Conservation (phyloP, 2,329 filamentous ascomycete genomes). For the Immersiporthe knoxdaviesiana region DNA sequence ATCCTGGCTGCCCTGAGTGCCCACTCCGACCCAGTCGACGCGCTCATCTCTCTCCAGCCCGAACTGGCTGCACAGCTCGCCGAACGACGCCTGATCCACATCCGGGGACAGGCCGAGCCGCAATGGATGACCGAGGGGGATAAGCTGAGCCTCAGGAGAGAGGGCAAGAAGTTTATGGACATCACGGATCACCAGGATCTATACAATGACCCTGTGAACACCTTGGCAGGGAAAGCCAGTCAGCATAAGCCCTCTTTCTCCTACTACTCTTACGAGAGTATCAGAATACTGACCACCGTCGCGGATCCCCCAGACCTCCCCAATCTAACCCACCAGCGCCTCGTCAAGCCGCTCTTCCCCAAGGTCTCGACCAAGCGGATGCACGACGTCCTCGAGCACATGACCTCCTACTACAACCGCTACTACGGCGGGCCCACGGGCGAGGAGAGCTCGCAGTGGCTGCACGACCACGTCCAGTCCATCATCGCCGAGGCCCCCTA, state of each 20-base stretch:
- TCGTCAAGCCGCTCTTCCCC: conserved; percentile 59
- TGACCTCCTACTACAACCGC: conserved; percentile 63
- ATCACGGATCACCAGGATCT: conserved; percentile 66
- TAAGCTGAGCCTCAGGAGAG: conserved; percentile 69
- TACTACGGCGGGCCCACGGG: conserved; percentile 51
- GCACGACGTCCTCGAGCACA: conserved; percentile 63
- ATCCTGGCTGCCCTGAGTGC: conserved; percentile 22
- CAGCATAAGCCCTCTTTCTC: conserved; percentile 13
- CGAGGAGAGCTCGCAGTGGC: conserved; percentile 40
- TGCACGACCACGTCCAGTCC: conserved; percentile 41
- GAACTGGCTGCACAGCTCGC: conserved; percentile 26
- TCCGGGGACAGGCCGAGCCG: conserved; percentile 63
- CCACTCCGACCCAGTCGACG: conserved; percentile 21
- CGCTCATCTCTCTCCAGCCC: conserved; percentile 25
- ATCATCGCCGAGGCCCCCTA: conserved; percentile 41
- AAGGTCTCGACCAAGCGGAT: conserved; percentile 67
- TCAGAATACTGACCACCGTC: conserved; percentile 9
- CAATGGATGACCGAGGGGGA: conserved; percentile 74
- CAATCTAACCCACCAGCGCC: conserved; percentile 52
- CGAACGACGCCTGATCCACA: conserved; percentile 63
- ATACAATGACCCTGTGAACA: conserved; percentile 33
- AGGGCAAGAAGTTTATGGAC: conserved; percentile 73
- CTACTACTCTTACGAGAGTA: not conserved
- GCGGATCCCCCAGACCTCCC: conserved; percentile 38
- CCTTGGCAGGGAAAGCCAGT: conserved; percentile 39